Conservation (phyloP, 768 basidiomycete genomes). For the Gymnopilus dilepis region DNA sequence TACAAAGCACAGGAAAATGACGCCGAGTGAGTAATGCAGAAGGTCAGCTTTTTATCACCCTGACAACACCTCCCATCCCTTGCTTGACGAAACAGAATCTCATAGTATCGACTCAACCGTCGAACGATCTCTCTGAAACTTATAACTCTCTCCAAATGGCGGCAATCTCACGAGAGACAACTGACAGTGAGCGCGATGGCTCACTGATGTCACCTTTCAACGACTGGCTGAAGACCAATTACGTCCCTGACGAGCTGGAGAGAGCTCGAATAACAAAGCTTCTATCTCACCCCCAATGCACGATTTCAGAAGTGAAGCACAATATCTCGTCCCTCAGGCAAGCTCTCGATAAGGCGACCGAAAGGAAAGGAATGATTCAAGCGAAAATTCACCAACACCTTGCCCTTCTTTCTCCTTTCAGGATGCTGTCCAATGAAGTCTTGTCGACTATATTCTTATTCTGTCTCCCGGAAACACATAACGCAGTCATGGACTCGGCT, state of each 20-base stretch:
- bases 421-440: slow-evolving; percentile 9
- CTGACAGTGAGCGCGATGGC: too few species aligned
- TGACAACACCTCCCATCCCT: too few species aligned
- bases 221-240: slow-evolving; percentile 7
- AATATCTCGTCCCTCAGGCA: neutral
- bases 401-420: slow-evolving; percentile 3
- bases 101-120: too few species aligned
- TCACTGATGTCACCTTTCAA: slow-evolving; percentile 11
- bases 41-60: too few species aligned
- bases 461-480: slow-evolving; percentile 12
- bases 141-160: too few species aligned
- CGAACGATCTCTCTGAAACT: too few species aligned
- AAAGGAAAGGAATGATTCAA: neutral
- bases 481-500: slow-evolving; percentile 10
- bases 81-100: too few species aligned
- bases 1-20: too few species aligned
- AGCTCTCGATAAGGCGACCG: neutral
- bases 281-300: neutral
- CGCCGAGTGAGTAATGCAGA: too few species aligned
- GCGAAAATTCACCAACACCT: neutral
- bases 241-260: slow-evolving; percentile 10
- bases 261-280: neutral
- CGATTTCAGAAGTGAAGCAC: neutral
- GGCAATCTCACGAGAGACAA: too few species aligned
- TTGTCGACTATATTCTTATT: slow-evolving; percentile 13